Conservation (phyloP, 345 rosid species). For the Hibiscus syriacus region DNA sequence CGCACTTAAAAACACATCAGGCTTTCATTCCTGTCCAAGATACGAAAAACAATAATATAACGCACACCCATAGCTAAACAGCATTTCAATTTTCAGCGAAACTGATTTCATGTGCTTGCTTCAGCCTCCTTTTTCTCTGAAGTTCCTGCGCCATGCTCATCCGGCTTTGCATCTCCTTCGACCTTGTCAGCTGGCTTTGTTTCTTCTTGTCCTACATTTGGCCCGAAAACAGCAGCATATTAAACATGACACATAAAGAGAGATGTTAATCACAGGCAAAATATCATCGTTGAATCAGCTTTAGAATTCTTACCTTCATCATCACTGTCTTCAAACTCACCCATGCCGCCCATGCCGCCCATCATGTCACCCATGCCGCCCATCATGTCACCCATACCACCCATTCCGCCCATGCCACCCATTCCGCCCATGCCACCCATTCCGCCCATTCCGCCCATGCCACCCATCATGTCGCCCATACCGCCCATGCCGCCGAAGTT, state of each 20-base stretch:
- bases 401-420: no score
- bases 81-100: conserved; percentile 5
- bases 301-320: conserved; percentile 58
- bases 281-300: not conserved
- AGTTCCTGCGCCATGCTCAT: conserved; percentile 8
- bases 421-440: conserved; percentile 4
- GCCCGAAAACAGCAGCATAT: not conserved
- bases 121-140: conserved; percentile 14
- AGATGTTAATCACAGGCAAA: not conserved
- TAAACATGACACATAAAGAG: not conserved
- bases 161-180: conserved; percentile 3
- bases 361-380: no score
- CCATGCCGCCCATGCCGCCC: conserved; percentile 28
- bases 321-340: conserved; percentile 78
- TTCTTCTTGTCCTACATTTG: conserved; percentile 10
- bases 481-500: conserved; percentile 30
- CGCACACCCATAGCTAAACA: not conserved
- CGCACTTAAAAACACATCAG: conserved; percentile 4
- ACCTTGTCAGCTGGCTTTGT: conserved; percentile 16
- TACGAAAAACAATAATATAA: conserved; percentile 6
- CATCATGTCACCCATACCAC: no score
- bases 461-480: conserved; percentile 1
- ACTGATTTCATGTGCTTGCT: conserved; percentile 14
- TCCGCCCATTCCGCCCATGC: conserved; percentile 18
- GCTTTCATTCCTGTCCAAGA: conserved; percentile 4